Conservation (phyloP, 768 basidiomycete species). For the Stropharia rugosoannulata region DNA sequence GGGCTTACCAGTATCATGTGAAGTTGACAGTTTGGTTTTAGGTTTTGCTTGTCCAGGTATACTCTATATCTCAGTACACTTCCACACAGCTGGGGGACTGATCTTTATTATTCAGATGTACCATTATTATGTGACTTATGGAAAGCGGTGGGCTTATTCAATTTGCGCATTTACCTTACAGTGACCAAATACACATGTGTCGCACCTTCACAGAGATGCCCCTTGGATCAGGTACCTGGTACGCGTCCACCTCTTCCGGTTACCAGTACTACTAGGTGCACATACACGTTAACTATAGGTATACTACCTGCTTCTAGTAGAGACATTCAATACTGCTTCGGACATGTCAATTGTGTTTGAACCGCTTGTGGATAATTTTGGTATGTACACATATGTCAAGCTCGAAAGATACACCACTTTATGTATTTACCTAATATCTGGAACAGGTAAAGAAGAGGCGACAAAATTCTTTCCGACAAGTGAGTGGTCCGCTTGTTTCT, state of each 20-base stretch:
- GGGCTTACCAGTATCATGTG: neutral
- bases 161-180: neutral
- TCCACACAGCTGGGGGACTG: neutral
- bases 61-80: neutral
- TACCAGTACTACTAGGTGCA: neutral
- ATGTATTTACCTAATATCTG: neutral
- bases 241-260: constrained; percentile 1
- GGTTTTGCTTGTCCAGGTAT: constrained; percentile 38
- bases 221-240: constrained; percentile 41
- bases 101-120: constrained; percentile 22
- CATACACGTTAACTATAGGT: constrained; percentile 26
- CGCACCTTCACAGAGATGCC: constrained; percentile 31
- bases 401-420: neutral
- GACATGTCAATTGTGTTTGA: constrained; percentile 47
- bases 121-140: constrained; percentile 39
- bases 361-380: constrained; percentile 41
- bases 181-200: neutral
- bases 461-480: constrained; percentile 33
- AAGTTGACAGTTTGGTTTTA: constrained; percentile 9
- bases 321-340: constrained; percentile 42
- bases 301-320: constrained; percentile 39
- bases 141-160: constrained; percentile 26
- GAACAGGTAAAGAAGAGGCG: constrained; percentile 29
- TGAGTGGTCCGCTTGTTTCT: constrained; percentile 9
- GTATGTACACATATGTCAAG: constrained; percentile 16